These are phyloP conservation scores for Solanum pimpinellifolium DNA, from an alignment of 257 asterid species.

Conservation along the genomic window DNA sequence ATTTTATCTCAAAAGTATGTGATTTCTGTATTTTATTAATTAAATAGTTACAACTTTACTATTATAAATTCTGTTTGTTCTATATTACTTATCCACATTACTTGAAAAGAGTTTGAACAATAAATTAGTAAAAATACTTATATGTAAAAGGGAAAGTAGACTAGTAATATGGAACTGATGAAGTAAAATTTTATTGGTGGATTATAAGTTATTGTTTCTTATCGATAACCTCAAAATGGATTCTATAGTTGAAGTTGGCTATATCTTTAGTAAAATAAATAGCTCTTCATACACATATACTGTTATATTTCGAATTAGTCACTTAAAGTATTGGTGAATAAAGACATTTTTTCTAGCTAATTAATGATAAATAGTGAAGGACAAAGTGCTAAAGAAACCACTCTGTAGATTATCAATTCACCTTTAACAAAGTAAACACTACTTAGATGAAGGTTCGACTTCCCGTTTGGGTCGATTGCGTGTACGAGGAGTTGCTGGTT, in stretches of 20 bases:
- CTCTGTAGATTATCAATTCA: not conserved
- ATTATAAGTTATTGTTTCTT: too few species aligned
- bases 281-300: not conserved
- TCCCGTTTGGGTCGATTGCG: constrained; percentile 76
- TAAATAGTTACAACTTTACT: too few species aligned
- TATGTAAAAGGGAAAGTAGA: too few species aligned
- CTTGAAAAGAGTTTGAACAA: too few species aligned
- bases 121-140: too few species aligned
- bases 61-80: too few species aligned
- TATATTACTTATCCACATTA: too few species aligned
- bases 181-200: too few species aligned
- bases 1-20: too few species aligned
- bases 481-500: constrained; percentile 28
- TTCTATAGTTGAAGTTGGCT: not conserved
- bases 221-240: not conserved
- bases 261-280: not conserved
- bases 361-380: not conserved
- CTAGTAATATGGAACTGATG: too few species aligned
- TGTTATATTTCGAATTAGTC: not conserved
- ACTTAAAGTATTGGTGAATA: not conserved
- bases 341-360: not conserved
- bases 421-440: not conserved
- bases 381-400: not conserved
- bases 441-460: constrained; percentile 42
- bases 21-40: too few species aligned